Evolutionary conservation across 352 stramenopile genomes (phyloP).

Genomic region (Phytophthora vignae): DNA sequence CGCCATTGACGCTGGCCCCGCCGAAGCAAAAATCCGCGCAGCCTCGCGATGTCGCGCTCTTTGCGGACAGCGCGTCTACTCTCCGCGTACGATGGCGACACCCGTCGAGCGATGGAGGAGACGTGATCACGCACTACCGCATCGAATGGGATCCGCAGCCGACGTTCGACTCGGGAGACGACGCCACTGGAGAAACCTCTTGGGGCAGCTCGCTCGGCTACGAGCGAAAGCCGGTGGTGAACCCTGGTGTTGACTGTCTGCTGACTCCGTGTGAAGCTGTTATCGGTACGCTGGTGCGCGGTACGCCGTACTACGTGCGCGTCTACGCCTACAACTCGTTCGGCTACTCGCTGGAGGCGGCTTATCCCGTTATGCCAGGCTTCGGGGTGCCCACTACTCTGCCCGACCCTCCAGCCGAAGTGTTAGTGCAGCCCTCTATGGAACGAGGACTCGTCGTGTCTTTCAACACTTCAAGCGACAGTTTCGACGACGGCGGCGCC

Average conservation of each 20-base stretch:
- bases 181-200: conserved; percentile 29
- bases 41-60: conserved; percentile 81
- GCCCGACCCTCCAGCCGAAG: conserved; percentile 59
- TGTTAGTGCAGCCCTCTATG: conserved; percentile 48
- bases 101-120: conserved; percentile 91
- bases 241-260: conserved; percentile 78
- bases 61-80: conserved; percentile 75
- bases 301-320: conserved; percentile 90
- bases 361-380: conserved; percentile 62
- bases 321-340: conserved; percentile 94
- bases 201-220: conserved; percentile 81
- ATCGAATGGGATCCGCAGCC: conserved; percentile 94
- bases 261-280: conserved; percentile 83
- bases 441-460: conserved; percentile 67
- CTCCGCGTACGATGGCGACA: conserved; percentile 91
- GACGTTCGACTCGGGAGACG: conserved; percentile 84
- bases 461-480: conserved; percentile 68
- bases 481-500: conserved; percentile 82
- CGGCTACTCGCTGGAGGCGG: conserved; percentile 84
- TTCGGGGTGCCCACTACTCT: conserved; percentile 86
- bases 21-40: conserved; percentile 88
- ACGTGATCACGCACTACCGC: conserved; percentile 93
- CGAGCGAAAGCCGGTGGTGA: conserved; percentile 74
- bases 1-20: conserved; percentile 73
- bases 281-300: conserved; percentile 81